Conservation (phyloP, 345 rosid genomes). For the Cardiospermum halicacabum region DNA sequence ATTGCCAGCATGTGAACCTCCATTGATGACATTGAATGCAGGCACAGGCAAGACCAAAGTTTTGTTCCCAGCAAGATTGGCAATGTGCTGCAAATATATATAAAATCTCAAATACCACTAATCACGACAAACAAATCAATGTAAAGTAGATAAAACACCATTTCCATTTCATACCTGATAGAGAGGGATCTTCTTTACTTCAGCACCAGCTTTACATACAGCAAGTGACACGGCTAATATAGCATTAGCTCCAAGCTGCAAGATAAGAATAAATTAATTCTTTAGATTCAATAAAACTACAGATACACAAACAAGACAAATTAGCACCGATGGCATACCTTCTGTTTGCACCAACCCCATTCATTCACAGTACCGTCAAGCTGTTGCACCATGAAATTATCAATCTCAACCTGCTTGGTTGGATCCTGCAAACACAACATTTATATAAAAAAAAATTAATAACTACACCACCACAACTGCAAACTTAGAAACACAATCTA, state of each 20-base stretch:
- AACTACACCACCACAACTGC: not conserved
- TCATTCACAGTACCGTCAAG: constrained; percentile 72
- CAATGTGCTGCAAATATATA: constrained; percentile 50
- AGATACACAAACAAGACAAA: not conserved
- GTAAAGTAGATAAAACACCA: not conserved
- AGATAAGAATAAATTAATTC: not conserved
- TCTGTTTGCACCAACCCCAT: constrained; percentile 86
- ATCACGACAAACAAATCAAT: not conserved
- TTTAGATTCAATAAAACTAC: not conserved
- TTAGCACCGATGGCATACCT: constrained; percentile 26
- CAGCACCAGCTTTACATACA: constrained; percentile 69
- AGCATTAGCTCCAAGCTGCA: constrained; percentile 74
- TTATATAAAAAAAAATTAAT: not conserved
- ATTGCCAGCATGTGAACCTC: constrained; percentile 71
- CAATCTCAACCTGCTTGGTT: constrained; percentile 45
- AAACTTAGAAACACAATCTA: not conserved
- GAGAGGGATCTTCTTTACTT: constrained; percentile 58
- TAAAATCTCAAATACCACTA: not conserved
- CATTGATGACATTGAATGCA: constrained; percentile 68
- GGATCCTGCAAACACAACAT: constrained; percentile 43
- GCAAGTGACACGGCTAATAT: constrained; percentile 72
- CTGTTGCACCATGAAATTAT: constrained; percentile 61
- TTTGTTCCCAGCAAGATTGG: constrained; percentile 62
- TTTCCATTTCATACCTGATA: constrained; percentile 37
- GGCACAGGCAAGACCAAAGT: constrained; percentile 63